Evolutionary conservation across 2,329 filamentous ascomycete genomes (phyloP).

Genomic region (Nothomitra cinnamomea): DNA sequence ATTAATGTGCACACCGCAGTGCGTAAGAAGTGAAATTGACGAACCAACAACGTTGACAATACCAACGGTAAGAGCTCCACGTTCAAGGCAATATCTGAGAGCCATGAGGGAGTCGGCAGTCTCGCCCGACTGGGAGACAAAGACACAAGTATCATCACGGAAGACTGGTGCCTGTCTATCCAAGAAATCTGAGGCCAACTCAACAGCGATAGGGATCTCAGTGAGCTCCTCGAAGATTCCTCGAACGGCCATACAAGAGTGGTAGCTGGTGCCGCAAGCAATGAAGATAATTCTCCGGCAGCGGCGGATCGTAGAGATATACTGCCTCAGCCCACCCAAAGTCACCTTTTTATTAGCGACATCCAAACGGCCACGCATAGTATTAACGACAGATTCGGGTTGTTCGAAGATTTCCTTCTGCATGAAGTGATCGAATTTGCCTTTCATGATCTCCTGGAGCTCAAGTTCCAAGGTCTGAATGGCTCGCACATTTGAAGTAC

Average conservation of each 20-base stretch:
- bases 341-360: conserved; percentile 87
- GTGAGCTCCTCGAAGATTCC: conserved; percentile 96
- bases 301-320: conserved; percentile 89
- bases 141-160: conserved; percentile 97
- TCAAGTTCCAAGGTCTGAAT: conserved; percentile 98
- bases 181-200: conserved; percentile 94
- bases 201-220: conserved; percentile 93
- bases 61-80: conserved; percentile 89
- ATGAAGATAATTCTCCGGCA: conserved; percentile 98
- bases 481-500: conserved; percentile 87
- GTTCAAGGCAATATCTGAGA: conserved; percentile 93
- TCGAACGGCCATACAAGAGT: conserved; percentile 98
- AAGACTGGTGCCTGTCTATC: conserved; percentile 94
- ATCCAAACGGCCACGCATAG: conserved; percentile 97
- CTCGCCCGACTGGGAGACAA: conserved; percentile 97
- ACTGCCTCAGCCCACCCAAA: conserved; percentile 85
- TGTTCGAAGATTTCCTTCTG: conserved; percentile 99
- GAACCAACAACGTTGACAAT: conserved; percentile 98
- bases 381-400: conserved; percentile 97
- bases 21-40: conserved; percentile 94
- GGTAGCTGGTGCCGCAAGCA: conserved; percentile 93
- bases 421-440: conserved; percentile 99
- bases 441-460: conserved; percentile 99
- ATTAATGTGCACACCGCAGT: conserved; percentile 99
- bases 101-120: conserved; percentile 96